Evolutionary conservation across 1,284 basidiomycete species (phyloP), one percentile per base, ranked within the genome.

Genomic region (Ustilago tritici): DNA sequence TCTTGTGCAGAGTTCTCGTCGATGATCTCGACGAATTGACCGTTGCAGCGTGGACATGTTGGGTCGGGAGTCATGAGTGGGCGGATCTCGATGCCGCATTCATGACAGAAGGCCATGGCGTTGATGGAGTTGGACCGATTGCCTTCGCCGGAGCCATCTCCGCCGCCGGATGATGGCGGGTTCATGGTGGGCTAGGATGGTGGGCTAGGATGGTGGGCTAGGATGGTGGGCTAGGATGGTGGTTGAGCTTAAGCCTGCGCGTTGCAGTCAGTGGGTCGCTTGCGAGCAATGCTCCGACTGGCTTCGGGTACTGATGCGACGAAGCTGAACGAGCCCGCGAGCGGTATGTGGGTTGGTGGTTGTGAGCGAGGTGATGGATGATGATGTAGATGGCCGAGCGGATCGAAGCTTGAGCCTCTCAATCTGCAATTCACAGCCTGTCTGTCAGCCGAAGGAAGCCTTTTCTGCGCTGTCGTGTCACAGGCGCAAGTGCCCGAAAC

Each of bases 11-110:
- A 40, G 14, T 28, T 53, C 17, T 76, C 55, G 15, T 78, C 70
- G 46, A 78, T 75, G 60, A 75, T 65, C 55, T 83, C 82, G 56
- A 83, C 75, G 50, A 83, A 83, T 35, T 65, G 64, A 15, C 81
- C 79, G 53, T 77, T 76, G 71, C 82, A 83, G 23, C 78, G 73
- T 2, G 80, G 80, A 50, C 82, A 83, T 14, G 76, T 76, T 15
- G 79, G 80, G 36, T 79, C 72, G 14, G 79, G 80, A 3, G 71
- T 76, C 68, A 76, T 76, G 43, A 82, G 67, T 0, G 81, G 81
- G 15, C 71, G 63, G n/a, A 81, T 79, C 52, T 82, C 81, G 56
- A 78, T 78, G 14, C 56, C 62, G 64, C 82, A 83, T 55, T 81
- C 69, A 53, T 81, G 79, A 59, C 82, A 83, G 50, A 65, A 76